phyloP scores from a whole-genome alignment of 352 stramenopile species.

The Globisporangium iwayamae region DNA sequence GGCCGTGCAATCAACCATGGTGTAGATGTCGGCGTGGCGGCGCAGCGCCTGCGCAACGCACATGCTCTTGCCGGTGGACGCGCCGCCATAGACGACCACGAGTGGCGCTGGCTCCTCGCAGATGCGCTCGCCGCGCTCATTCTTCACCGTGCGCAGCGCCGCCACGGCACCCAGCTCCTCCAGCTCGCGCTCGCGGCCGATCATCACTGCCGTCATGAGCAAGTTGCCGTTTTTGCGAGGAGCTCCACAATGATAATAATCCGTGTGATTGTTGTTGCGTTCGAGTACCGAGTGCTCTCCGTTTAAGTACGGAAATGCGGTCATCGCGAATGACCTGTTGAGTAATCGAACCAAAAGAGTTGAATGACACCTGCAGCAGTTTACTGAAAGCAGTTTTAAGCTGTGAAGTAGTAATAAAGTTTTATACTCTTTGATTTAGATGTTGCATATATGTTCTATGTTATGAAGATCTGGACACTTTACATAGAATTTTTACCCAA shows the following conservation, averaged over 20 bases:
- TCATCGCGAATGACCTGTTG: neutral
- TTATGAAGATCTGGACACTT: no score
- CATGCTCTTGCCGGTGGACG: constrained; percentile 74
- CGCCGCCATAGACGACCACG: constrained; percentile 66
- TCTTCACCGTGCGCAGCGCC: constrained; percentile 29
- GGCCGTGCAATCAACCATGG: constrained; percentile 67
- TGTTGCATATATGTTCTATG: no score
- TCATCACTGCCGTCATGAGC: constrained; percentile 28
- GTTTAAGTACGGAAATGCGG: no score
- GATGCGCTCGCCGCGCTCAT: constrained; percentile 13
- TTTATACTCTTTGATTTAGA: no score
- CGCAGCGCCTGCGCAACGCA: constrained; percentile 43
- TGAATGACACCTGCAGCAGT: neutral
- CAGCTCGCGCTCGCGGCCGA: constrained; percentile 51
- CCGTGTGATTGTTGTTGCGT: no score
- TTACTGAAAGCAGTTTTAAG: no score
- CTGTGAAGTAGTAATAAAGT: no score
- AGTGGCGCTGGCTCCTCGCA: constrained; percentile 50
- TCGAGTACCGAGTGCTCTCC: no score
- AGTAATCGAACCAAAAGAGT: neutral
- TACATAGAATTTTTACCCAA: neutral
- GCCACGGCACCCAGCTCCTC: constrained; percentile 41
- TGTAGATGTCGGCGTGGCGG: constrained; percentile 30
- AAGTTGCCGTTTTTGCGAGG: neutral
- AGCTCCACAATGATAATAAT: no score